Evolutionary conservation across 768 basidiomycete species (phyloP).

Genomic region (Leccinum uliginosum): DNA sequence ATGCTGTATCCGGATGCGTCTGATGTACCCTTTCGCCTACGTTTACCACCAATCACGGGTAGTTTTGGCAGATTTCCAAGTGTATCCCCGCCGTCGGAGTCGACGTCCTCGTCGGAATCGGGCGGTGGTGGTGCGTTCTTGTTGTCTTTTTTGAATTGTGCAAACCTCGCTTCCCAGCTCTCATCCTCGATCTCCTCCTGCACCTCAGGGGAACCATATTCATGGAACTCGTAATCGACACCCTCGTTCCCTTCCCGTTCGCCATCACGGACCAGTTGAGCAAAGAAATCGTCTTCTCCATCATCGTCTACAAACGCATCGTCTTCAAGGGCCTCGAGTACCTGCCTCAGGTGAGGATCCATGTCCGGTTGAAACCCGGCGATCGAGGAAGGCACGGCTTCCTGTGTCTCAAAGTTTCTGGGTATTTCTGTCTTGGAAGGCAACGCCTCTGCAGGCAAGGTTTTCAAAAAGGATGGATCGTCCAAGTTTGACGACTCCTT

Average conservation of each 20-base stretch:
- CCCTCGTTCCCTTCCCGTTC: constrained; percentile 61
- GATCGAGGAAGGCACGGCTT: constrained; percentile 77
- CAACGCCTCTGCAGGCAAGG: constrained; percentile 66
- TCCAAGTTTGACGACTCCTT: constrained; percentile 38
- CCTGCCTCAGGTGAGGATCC: constrained; percentile 92
- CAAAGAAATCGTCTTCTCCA: constrained; percentile 73
- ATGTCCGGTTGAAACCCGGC: constrained; percentile 92
- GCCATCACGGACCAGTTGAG: constrained; percentile 65
- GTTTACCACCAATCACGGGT: constrained; percentile 75
- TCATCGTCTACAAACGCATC: constrained; percentile 87
- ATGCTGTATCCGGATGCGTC: constrained; percentile 95
- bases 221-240: constrained; percentile 62
- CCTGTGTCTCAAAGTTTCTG: constrained; percentile 68
- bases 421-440: constrained; percentile 74
- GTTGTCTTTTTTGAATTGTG: constrained; percentile 65
- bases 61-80: constrained; percentile 70
- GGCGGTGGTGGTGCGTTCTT: constrained; percentile 18
- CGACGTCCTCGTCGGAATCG: constrained; percentile 49
- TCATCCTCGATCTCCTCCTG: constrained; percentile 28
- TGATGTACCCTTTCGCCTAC: constrained; percentile 67
- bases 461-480: constrained; percentile 40
- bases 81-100: constrained; percentile 77
- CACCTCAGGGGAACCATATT: constrained; percentile 33
- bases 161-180: constrained; percentile 80
- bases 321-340: constrained; percentile 91